Percentiles rank a stretch among this genome's conserved stretches.
Evolutionary conservation across 345 rosid genomes (phyloP).

Genomic region (Hirschfeldia incana): DNA sequence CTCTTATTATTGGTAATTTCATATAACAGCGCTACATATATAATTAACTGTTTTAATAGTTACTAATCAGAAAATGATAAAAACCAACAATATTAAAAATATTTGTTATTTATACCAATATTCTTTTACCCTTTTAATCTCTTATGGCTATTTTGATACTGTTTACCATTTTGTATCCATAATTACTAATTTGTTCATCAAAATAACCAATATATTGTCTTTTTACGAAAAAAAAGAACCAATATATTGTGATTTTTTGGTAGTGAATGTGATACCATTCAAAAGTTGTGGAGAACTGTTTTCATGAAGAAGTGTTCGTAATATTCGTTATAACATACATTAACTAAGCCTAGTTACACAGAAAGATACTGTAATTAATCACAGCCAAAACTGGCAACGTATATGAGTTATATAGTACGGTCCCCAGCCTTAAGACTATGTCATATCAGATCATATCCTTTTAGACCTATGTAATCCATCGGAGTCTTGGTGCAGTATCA

Average conservation of each 20-base stretch:
- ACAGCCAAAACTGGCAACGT: conserved; percentile 12
- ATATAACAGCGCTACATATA: not conserved
- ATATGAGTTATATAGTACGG: conserved; percentile 21
- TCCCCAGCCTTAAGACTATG: conserved; percentile 28
- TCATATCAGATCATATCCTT: conserved; percentile 19
- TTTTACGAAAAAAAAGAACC: not conserved
- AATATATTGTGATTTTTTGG: not conserved
- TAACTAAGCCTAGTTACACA: not conserved
- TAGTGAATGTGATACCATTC: not conserved
- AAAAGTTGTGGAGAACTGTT: conserved; percentile 4
- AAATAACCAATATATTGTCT: not conserved
- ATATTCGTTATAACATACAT: not conserved
- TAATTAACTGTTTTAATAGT: not conserved
- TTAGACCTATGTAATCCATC: conserved; percentile 28
- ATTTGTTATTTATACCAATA: not conserved
- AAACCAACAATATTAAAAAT: not conserved
- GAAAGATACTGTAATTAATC: not conserved
- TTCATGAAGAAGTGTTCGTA: not conserved
- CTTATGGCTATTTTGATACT: not conserved
- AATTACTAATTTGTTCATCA: not conserved
- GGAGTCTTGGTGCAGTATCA: conserved; percentile 27
- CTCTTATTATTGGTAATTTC: not conserved
- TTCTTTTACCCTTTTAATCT: not conserved
- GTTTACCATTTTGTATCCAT: not conserved
- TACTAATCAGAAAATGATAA: not conserved